A percentile compares a stretch with the other conserved stretches of the same genome.
Evolutionary conservation across 2,329 filamentous ascomycete genomes (phyloP).

Genomic region (Juglanconis sp.): DNA sequence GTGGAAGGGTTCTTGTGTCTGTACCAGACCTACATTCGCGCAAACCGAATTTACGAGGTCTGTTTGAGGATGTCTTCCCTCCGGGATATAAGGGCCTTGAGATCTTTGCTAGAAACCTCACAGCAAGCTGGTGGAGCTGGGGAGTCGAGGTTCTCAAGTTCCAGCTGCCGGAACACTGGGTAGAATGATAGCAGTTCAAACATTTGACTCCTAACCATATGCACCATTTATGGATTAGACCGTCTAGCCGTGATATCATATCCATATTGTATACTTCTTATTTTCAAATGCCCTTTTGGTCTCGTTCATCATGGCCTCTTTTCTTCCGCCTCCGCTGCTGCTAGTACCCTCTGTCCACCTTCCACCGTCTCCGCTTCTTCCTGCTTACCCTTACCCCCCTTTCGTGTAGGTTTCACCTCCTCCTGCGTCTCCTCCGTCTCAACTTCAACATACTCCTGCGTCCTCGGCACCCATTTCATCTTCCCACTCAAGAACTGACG

Average conservation of each 20-base stretch:
- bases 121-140: conserved; percentile 75
- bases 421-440: conserved; percentile 30
- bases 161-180: conserved; percentile 57
- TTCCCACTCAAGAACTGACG: conserved; percentile 58
- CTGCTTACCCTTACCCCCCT: conserved; percentile 19
- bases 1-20: conserved; percentile 59
- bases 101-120: conserved; percentile 72
- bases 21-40: conserved; percentile 76
- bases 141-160: conserved; percentile 71
- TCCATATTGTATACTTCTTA: conserved; percentile 1
- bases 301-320: not conserved
- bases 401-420: not conserved
- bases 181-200: conserved; percentile 22
- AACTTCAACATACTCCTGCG: conserved; percentile 42
- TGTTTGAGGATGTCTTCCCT: conserved; percentile 57
- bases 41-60: conserved; percentile 66
- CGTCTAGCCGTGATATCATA: not conserved
- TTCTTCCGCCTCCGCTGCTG: conserved; percentile 19
- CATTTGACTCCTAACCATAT: not conserved
- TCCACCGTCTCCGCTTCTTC: conserved; percentile 22
- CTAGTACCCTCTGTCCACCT: not conserved
- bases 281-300: not conserved
- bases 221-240: not conserved
- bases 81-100: conserved; percentile 60
- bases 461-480: conserved; percentile 56